These are phyloP conservation scores for Passiflora organensis DNA, from an alignment of 345 rosid species.

Conservation along the genomic window DNA sequence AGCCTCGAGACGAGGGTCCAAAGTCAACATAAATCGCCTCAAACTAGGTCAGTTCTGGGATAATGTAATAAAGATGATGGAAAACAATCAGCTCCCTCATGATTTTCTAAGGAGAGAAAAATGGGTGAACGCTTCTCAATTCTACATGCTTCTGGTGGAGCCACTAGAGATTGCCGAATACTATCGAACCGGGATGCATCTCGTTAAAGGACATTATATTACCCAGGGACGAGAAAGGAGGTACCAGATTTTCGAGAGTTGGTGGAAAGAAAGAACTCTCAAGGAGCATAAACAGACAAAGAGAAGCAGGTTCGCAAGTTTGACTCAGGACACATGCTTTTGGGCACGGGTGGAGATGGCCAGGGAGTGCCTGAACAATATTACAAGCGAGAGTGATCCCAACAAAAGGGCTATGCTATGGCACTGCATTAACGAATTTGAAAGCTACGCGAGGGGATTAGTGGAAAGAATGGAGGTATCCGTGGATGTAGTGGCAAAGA, in stretches of 20 bases:
- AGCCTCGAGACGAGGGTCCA: conserved; percentile 40
- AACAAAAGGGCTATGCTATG: conserved; percentile 17
- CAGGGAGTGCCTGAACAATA: conserved; percentile 39
- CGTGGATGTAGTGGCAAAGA: conserved; percentile 48
- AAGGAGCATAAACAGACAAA: conserved; percentile 6
- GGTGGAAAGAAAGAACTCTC: conserved; percentile 39
- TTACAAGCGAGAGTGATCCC: conserved; percentile 34
- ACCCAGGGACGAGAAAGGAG: conserved; percentile 59
- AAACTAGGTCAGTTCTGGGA: conserved; percentile 71
- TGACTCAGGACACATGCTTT: conserved; percentile 78
- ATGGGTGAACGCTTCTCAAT: conserved; percentile 63
- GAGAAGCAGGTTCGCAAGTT: conserved; percentile 48
- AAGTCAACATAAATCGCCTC: conserved; percentile 52
- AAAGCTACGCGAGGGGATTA: conserved; percentile 31
- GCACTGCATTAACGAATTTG: conserved; percentile 34
- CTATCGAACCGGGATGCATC: conserved; percentile 35
- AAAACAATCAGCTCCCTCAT: conserved; percentile 55
- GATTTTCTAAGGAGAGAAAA: conserved; percentile 49
- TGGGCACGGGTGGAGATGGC: conserved; percentile 90
- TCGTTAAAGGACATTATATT: conserved; percentile 40
- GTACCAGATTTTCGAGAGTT: conserved; percentile 55
- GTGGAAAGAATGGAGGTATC: conserved; percentile 59
- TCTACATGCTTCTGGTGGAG: conserved; percentile 62
- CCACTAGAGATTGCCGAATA: conserved; percentile 73
- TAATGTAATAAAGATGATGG: conserved; percentile 47